phyloP scores from a whole-genome alignment of 208 protist genomes.

The Trypanosoma scelopori region DNA sequence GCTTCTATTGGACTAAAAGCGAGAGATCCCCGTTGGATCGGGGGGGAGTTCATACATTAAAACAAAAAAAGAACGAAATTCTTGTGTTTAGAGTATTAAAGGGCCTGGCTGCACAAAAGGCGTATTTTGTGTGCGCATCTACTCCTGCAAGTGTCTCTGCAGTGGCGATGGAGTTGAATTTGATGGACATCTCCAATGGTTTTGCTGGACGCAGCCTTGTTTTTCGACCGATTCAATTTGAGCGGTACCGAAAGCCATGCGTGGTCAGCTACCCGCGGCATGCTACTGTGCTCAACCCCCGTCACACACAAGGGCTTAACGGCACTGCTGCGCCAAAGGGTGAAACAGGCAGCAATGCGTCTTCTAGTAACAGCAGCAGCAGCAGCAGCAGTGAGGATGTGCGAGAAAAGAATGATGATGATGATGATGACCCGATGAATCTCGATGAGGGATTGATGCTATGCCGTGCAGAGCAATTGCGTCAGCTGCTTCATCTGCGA shows the following conservation, averaged over 20 bases:
- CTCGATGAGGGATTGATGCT: slow-evolving; percentile 45
- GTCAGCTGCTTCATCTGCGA: slow-evolving; percentile 54
- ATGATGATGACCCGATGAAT: slow-evolving; percentile 75
- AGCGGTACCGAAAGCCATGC: slow-evolving; percentile 82
- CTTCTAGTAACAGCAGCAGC: not conserved
- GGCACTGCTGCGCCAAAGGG: not conserved
- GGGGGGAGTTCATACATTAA: too few species aligned
- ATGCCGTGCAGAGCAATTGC: slow-evolving; percentile 55
- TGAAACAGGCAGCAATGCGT: slow-evolving; percentile 21
- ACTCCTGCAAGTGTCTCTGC: too few species aligned
- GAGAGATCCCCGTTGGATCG: too few species aligned
- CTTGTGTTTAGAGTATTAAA: too few species aligned
- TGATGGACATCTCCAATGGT: slow-evolving; percentile 50
- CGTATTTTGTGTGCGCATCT: not conserved
- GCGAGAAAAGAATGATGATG: slow-evolving; percentile 29
- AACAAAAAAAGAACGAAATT: too few species aligned
- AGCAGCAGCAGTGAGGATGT: slow-evolving; percentile 20
- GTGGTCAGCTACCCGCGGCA: slow-evolving; percentile 82
- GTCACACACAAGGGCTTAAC: slow-evolving; percentile 54
- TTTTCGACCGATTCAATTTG: slow-evolving; percentile 81
- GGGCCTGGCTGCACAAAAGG: too few species aligned
- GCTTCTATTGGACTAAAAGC: too few species aligned
- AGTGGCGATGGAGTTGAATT: slow-evolving; percentile 33
- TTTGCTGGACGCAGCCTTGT: slow-evolving; percentile 53
- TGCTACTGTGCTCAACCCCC: slow-evolving; percentile 86